Evolutionary conservation across 2,329 filamentous ascomycete species (phyloP), one percentile per base, ranked within the genome.

Genomic region (Zymoseptoria ardabiliae): DNA sequence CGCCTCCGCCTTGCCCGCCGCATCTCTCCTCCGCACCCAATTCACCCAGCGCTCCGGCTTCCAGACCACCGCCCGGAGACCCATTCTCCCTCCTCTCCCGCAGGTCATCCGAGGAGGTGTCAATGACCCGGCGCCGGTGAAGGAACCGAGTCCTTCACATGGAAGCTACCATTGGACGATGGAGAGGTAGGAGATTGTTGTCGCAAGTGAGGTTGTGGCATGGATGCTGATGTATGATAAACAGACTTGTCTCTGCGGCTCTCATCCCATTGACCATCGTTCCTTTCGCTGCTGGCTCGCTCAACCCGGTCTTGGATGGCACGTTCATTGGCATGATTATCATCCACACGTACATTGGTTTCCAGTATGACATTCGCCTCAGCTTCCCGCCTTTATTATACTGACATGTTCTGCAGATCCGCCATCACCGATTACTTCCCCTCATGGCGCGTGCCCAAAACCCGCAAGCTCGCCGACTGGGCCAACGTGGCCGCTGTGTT

Each of bases 81-180:
- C 82, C 72, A 87, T 93, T 71, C 82, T 99, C 59, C 91, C 93
- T 61, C 87, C 91, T 58, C 84, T 89, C 66, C 91, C 92, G 71
- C 94, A 74, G 61, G 66, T 63, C 53, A 69, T 73, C 55, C 53
- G 64, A 35, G 70, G 71, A 62, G 63, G 71, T 88, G 91, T 92
- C 73, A 99, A 99, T 78, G 92, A 97, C 72, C 85, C 94, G 58
- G 89, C 84, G 30, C 85, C 84, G 48, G 77, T 96, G 22, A 92
- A 91, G 52, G 73, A 83, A 21, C 78, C 90, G 56, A 85, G 83
- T 68, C 86, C 93, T 50, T 80, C 85, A 58, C 90, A 99, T 79
- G 94, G 94, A 69, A 95, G 89, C 76, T 99, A 97, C 81, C 94
- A 99, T 84, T 99, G 94, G 94, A 90, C 89, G 61, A 96, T 96